Conservation (phyloP, 176 grass and related monocot genomes). For the Leersia perrieri region DNA sequence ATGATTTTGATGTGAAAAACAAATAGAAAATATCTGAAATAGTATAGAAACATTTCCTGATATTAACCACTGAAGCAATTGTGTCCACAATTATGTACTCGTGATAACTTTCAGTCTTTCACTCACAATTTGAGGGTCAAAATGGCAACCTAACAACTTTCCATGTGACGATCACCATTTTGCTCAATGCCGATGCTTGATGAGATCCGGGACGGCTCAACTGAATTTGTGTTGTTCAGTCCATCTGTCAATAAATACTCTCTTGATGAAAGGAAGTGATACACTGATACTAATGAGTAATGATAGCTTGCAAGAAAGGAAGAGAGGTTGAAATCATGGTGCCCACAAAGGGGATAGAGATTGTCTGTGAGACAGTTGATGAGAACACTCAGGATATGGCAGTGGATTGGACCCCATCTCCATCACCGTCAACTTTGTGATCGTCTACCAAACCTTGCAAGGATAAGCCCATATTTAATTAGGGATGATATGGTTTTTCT, state of each 20-base stretch:
- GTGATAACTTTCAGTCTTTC: background rate
- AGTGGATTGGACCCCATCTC: background rate
- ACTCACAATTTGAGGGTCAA: background rate
- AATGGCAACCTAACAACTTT: background rate
- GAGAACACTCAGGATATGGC: background rate
- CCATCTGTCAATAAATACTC: background rate
- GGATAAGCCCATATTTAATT: background rate
- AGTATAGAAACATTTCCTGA: background rate
- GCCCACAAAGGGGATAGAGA: slow-evolving; percentile 16
- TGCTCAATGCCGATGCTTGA: background rate
- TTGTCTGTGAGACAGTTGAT: background rate
- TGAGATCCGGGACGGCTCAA: background rate
- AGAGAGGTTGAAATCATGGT: background rate
- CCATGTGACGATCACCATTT: background rate
- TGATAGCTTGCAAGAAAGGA: background rate
- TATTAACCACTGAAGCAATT: background rate
- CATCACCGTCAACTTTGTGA: background rate
- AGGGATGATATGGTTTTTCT: background rate
- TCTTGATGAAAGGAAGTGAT: background rate
- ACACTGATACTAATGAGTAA: background rate
- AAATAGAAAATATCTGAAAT: background rate
- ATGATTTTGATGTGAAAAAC: background rate
- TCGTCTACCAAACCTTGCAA: slow-evolving; percentile 18
- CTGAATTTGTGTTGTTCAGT: background rate
- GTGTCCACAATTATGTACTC: background rate